Evolutionary conservation across 345 rosid genomes (phyloP).

Genomic region (Salix arbutifolia): DNA sequence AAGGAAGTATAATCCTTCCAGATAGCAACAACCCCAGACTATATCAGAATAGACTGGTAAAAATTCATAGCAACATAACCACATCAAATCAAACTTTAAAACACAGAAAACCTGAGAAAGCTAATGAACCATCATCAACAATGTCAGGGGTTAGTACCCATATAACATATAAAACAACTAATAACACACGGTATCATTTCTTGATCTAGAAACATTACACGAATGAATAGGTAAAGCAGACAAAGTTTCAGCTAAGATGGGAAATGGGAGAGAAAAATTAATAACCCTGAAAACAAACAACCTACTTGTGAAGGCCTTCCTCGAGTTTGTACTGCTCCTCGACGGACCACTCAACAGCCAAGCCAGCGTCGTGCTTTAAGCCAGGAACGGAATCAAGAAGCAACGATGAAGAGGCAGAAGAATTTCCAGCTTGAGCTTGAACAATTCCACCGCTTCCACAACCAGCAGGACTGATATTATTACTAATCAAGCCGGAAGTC

Average conservation of each 20-base stretch:
- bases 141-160: background rate
- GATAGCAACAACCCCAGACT: background rate
- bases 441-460: conserved; percentile 9
- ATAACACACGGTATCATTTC: too few species aligned
- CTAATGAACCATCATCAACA: background rate
- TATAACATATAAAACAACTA: background rate
- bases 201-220: too few species aligned
- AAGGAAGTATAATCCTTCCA: background rate
- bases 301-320: conserved; percentile 67
- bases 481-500: conserved; percentile 32
- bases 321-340: conserved; percentile 73
- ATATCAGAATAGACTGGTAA: background rate
- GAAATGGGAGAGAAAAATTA: background rate
- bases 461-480: background rate
- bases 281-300: background rate
- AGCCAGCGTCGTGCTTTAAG: conserved; percentile 47
- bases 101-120: background rate
- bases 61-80: background rate
- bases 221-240: background rate
- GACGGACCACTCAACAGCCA: conserved; percentile 76
- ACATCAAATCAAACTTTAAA: background rate
- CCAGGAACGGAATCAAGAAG: conserved; percentile 56
- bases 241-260: background rate
- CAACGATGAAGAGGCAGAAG: conserved; percentile 41
- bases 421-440: conserved; percentile 18